Conservation (phyloP, 2,329 filamentous ascomycete genomes). For the Cladophialophora carrionii region DNA sequence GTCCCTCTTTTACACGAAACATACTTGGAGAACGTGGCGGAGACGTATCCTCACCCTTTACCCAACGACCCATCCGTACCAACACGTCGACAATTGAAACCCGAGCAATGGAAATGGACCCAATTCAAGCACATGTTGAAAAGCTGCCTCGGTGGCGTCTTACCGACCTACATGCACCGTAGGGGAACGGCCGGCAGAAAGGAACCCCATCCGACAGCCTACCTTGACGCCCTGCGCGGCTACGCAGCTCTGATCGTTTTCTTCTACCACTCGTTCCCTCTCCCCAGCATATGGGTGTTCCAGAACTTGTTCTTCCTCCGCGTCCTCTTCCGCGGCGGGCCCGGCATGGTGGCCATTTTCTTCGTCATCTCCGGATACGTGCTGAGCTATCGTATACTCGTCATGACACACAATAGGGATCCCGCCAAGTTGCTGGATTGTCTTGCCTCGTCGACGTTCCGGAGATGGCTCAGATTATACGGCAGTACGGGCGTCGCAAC, state of each 20-base stretch:
- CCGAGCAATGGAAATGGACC: not conserved
- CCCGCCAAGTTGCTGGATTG: conserved; percentile 42
- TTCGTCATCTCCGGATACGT: conserved; percentile 56
- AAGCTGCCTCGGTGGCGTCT: not conserved
- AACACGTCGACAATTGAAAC: not conserved
- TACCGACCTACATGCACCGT: conserved; percentile 11
- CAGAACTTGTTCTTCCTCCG: conserved; percentile 43
- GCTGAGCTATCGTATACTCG: conserved; percentile 49
- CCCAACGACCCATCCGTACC: not conserved
- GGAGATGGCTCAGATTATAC: conserved; percentile 51
- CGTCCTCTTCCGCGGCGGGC: conserved; percentile 38
- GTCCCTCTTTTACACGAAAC: not conserved
- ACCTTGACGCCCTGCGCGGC: conserved; percentile 49
- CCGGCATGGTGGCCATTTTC: conserved; percentile 49
- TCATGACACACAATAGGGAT: conserved; percentile 44
- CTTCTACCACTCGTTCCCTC: conserved; percentile 51
- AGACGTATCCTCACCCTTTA: not conserved
- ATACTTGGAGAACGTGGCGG: not conserved
- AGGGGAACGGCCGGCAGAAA: not conserved
- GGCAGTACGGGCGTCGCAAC: conserved; percentile 49
- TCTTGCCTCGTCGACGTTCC: conserved; percentile 50
- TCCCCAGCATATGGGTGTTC: conserved; percentile 11
- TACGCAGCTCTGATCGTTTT: conserved; percentile 52
- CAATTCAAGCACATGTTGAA: not conserved
- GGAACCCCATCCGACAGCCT: conserved; percentile 27